Percentiles rank a stretch among this genome's conserved stretches.
These are phyloP conservation scores for Gomphus sp. DNA, from an alignment of 1,284 basidiomycete genomes.

Conservation along the genomic window DNA sequence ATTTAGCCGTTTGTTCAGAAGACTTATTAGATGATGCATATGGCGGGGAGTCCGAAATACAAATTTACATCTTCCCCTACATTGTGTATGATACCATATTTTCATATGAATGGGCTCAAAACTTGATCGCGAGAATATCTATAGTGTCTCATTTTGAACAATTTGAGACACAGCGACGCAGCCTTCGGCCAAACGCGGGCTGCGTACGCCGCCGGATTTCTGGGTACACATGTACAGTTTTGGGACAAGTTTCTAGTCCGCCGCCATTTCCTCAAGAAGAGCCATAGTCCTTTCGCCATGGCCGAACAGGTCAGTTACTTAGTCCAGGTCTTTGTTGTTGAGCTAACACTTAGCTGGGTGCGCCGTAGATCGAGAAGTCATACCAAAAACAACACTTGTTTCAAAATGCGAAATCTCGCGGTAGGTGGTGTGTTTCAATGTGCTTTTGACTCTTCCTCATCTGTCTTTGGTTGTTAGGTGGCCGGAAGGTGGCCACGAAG, in stretches of 20 bases:
- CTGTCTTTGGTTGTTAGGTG: conserved; percentile 34
- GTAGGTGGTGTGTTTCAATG: conserved; percentile 39
- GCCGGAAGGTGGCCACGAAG: conserved; percentile 88
- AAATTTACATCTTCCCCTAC: too few species aligned
- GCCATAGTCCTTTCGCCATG: conserved; percentile 29
- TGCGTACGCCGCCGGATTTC: neutral
- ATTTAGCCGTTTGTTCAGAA: too few species aligned
- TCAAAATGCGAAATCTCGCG: conserved; percentile 93
- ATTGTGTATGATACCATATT: too few species aligned
- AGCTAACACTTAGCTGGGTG: conserved; percentile 2
- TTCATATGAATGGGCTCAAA: too few species aligned
- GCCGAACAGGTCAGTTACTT: conserved; percentile 50
- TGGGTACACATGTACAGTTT: conserved; percentile 35
- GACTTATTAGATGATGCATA: too few species aligned
- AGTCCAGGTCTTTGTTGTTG: neutral
- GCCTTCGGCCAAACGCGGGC: neutral
- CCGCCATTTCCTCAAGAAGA: conserved; percentile 14
- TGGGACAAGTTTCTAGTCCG: conserved; percentile 15
- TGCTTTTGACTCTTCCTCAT: neutral
- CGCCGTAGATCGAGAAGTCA: conserved; percentile 76
- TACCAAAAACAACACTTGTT: conserved; percentile 98
- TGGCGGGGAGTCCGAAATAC: too few species aligned
- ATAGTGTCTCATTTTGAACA: too few species aligned
- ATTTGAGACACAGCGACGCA: neutral
- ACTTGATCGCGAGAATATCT: neutral